These are phyloP conservation scores for Zopfia rhizophila DNA, from an alignment of 2,329 filamentous ascomycete genomes.

Conservation along the genomic window DNA sequence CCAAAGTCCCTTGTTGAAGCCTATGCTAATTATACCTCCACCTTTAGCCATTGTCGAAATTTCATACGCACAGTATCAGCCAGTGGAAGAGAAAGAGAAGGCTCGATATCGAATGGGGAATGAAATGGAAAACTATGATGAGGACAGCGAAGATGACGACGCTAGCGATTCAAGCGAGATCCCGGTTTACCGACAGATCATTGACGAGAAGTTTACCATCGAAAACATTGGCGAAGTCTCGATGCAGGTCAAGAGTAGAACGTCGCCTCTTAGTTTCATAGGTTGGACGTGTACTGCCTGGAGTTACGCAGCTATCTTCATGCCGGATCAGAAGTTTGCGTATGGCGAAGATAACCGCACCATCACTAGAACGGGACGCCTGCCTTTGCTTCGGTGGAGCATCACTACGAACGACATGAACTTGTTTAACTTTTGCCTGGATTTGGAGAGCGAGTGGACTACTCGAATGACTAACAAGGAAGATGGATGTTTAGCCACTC, in stretches of 20 bases:
- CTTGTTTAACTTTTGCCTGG: slow-evolving; percentile 68
- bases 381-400: slow-evolving; percentile 55
- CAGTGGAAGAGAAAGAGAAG: slow-evolving; percentile 61
- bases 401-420: slow-evolving; percentile 64
- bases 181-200: slow-evolving; percentile 60
- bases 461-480: slow-evolving; percentile 12
- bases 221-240: slow-evolving; percentile 78
- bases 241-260: slow-evolving; percentile 73
- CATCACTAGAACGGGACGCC: slow-evolving; percentile 4
- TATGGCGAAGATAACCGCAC: slow-evolving; percentile 18
- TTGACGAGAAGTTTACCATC: slow-evolving; percentile 77
- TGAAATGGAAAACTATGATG: slow-evolving; percentile 52
- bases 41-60: slow-evolving; percentile 79
- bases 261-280: slow-evolving; percentile 67
- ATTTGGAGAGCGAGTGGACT: slow-evolving; percentile 61
- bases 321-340: slow-evolving; percentile 15
- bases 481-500: slow-evolving; percentile 15
- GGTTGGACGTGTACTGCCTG: slow-evolving; percentile 33
- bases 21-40: too few species aligned
- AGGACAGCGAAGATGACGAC: slow-evolving; percentile 49
- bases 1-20: too few species aligned
- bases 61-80: slow-evolving; percentile 73
- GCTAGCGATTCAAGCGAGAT: slow-evolving; percentile 31
- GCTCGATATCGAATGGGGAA: slow-evolving; percentile 58
- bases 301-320: slow-evolving; percentile 6